Base-by-base conservation (phyloP, 2,329 filamentous ascomycete genomes). In the Tolypocladium guangdongense region DNA sequence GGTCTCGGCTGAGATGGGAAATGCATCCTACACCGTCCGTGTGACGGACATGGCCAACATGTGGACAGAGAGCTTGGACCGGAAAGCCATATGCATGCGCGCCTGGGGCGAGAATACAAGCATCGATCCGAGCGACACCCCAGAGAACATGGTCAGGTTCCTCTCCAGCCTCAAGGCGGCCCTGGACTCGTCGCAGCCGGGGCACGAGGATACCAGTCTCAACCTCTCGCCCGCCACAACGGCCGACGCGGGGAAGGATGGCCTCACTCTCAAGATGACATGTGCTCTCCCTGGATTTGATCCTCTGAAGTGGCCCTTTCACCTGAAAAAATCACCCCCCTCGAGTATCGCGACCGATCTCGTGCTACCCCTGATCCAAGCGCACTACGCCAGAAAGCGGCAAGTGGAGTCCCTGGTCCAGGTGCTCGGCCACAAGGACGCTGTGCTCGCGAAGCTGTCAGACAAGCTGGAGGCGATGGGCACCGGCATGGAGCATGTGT, bases 41-140 rank as follows among this genome's bases (percentile, higher is more conserved):
- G 64, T 92, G 39, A 89, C 86, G 2, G 88, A 92, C 64, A 74
- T 90, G 55, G 83, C 79, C 63, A 79, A 83, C 58, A 72, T 90
- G n/a, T 93, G 88, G 88, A 70, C 73, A 30, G 87, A 91, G 68
- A 74, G 67, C 10, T 69, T 90, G 24, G 77, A 82, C 53, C 73
- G 81, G 24, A 74, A 73, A n/a, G 75, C 73, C 12, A 86, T 92
- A 54, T 76, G 83, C 53, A 71, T 75, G 55, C 80, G 86, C 55
- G 85, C 82, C 33, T 74, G 80, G 53, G 70, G 78, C 27, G 77
- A 84, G 59, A 77, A 82, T 60, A 87, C 84, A 18, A 83, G 80
- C 56, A 90, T 92, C 56, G 87, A 92, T 63, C 83, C 88, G 1
- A 83, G 78, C 63, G 83, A 86, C 58, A 84, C 85, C 55, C 72